Conservation (phyloP, 1,284 basidiomycete genomes). For the Flammula alnicola region DNA sequence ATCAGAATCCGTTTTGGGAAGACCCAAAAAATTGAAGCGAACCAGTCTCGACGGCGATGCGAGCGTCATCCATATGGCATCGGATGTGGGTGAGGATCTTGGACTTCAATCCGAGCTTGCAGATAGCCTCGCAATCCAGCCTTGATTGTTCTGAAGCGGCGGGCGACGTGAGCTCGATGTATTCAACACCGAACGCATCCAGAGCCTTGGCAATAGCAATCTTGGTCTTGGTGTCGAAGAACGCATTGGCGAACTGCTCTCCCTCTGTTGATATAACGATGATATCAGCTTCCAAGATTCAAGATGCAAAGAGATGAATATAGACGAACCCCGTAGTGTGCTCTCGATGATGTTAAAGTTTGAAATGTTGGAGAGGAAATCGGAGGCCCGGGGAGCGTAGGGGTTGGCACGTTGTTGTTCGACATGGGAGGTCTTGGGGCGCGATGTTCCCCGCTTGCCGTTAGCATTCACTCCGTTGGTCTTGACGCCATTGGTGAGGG, state of each 20-base stretch:
- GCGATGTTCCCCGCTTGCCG: slow-evolving; percentile 48
- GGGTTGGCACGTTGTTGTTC: slow-evolving; percentile 67
- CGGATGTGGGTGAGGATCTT: slow-evolving; percentile 99
- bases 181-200: slow-evolving; percentile 98
- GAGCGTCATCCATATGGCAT: slow-evolving; percentile 99
- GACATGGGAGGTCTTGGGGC: slow-evolving; percentile 31
- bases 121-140: slow-evolving; percentile 96
- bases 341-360: slow-evolving; percentile 99
- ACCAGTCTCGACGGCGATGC: slow-evolving; percentile 99
- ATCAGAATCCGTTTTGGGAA: slow-evolving; percentile 9
- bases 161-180: slow-evolving; percentile 99
- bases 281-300: slow-evolving; percentile 16
- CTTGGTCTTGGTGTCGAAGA: slow-evolving; percentile 99
- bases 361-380: slow-evolving; percentile 90
- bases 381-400: slow-evolving; percentile 87
- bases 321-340: slow-evolving; percentile 85
- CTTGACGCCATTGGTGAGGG: slow-evolving; percentile 51
- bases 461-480: slow-evolving; percentile 40
- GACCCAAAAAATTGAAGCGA: slow-evolving; percentile 26
- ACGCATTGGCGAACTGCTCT: slow-evolving; percentile 99
- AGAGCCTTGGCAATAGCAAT: slow-evolving; percentile 98
- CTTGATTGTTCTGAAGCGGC: slow-evolving; percentile 97
- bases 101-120: slow-evolving; percentile 96
- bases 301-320: slow-evolving; percentile 14
- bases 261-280: slow-evolving; percentile 70